Conservation (phyloP, 345 rosid genomes). For the Cardamine chenopodiifolia region DNA sequence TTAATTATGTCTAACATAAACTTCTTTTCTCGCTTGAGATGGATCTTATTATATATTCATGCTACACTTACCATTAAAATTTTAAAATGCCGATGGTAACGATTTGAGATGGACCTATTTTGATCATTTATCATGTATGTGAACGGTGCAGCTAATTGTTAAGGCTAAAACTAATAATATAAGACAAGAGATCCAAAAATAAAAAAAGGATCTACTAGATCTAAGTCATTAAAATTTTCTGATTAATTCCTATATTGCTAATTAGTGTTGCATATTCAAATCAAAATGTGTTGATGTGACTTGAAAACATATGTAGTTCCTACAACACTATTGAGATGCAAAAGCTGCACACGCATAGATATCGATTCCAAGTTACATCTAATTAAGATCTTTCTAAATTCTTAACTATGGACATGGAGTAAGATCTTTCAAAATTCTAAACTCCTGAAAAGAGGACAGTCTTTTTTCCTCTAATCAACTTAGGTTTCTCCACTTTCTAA, state of each 20-base stretch:
- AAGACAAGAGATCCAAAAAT: background rate
- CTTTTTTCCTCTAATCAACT: conserved; percentile 42
- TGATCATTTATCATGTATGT: conserved; percentile 20
- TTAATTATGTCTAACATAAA: conserved; percentile 42
- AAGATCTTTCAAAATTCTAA: background rate
- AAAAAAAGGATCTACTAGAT: background rate
- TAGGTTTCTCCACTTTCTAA: conserved; percentile 55
- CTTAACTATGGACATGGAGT: conserved; percentile 42
- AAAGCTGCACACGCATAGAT: background rate
- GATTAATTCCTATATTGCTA: background rate
- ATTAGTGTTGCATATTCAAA: background rate
- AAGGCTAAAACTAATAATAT: background rate
- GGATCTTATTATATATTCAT: conserved; percentile 20
- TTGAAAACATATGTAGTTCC: background rate
- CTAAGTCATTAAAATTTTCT: background rate
- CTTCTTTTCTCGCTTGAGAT: conserved; percentile 24
- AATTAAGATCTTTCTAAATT: background rate
- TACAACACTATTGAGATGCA: background rate
- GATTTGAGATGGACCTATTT: conserved; percentile 29
- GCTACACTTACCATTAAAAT: conserved; percentile 9
- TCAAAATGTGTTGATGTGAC: background rate
- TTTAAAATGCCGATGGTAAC: conserved; percentile 17
- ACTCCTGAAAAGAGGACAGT: conserved; percentile 38
- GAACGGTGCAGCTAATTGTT: background rate
- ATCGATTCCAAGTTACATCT: background rate